Evolutionary conservation across 2,329 filamentous ascomycete species (phyloP), one percentile per base, ranked within the genome.

Genomic region (Zymoseptoria brevis): DNA sequence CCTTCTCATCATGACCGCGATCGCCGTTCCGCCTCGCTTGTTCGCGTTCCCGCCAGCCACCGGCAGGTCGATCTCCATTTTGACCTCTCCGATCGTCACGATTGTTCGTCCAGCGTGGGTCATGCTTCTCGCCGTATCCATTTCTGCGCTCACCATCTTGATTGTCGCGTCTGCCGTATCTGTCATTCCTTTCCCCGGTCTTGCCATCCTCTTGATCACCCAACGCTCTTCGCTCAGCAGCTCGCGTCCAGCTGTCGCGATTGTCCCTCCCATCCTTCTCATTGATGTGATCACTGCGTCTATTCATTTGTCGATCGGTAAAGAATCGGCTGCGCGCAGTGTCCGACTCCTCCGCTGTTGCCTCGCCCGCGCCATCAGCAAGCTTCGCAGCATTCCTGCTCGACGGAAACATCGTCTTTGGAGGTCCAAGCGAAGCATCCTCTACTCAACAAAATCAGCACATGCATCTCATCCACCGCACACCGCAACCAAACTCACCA

Each of bases 361-460:
- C 67, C 41, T 78, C 75, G 29, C 67, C 58, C 13, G 54, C 19
- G 22, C 29, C 58, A 29, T 71, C 69, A 24, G 63, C 58, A 13
- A 67, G 59, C 64, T 71, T 82, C 45, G 63, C 74, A 72, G 61
- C 83, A 80, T 79, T 74, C 30, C 83, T 78, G 60, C 88, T 89
- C 21, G 91, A 95, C 56, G 89, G 84, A 74, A 96, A 96, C 51
- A 85, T 84, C 53, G 85, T 89, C 73, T 89, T 89, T 1, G 91
- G 89, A 19, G 91, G 91, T 13, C 89, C 91, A 59, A 96, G 87
- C 60, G 94, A 82, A 59, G 95, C 88, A 64, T 95, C 90, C 68
- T 96, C 92, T 68, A 83, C 77, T 9, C n/a, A 48, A 35, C 29
- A n/a, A 13, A 19, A 16, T 21, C 49, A 57, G 6, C 21, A 48